Percentiles rank a stretch among this genome's conserved stretches.
These are phyloP conservation scores for Chiua virens DNA, from an alignment of 768 basidiomycete genomes.

Conservation along the genomic window DNA sequence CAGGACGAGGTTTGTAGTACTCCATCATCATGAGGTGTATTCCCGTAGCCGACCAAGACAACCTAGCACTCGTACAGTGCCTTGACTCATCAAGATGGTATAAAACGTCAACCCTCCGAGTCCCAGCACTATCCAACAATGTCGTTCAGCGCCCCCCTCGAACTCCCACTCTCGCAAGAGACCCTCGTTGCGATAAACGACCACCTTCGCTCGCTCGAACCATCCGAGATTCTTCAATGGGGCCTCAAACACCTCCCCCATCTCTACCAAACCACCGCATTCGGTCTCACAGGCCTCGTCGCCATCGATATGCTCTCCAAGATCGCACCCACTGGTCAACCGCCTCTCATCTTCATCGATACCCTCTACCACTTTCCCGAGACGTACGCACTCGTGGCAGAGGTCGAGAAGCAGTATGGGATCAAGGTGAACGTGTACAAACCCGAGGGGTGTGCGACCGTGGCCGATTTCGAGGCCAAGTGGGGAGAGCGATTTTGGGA, in stretches of 20 bases:
- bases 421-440: constrained; percentile 73
- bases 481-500: constrained; percentile 88
- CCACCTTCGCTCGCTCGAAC: constrained; percentile 66
- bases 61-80: no score
- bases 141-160: constrained; percentile 40
- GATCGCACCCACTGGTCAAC: constrained; percentile 55
- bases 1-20: constrained; percentile 29
- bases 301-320: constrained; percentile 94
- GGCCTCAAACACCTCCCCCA: constrained; percentile 75
- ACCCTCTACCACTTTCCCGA: constrained; percentile 95
- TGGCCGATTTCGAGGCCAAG: constrained; percentile 73
- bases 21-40: constrained; percentile 14
- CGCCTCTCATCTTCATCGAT: constrained; percentile 94
- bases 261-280: constrained; percentile 93
- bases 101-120: no score
- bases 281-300: constrained; percentile 93
- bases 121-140: constrained; percentile 9
- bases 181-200: constrained; percentile 71
- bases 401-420: constrained; percentile 76
- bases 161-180: constrained; percentile 56
- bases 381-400: constrained; percentile 85
- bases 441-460: constrained; percentile 68
- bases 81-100: no score
- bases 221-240: constrained; percentile 87
- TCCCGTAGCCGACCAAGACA: no score